Evolutionary conservation across 306 rosid genomes (phyloP).

Genomic region (Morella rubra): DNA sequence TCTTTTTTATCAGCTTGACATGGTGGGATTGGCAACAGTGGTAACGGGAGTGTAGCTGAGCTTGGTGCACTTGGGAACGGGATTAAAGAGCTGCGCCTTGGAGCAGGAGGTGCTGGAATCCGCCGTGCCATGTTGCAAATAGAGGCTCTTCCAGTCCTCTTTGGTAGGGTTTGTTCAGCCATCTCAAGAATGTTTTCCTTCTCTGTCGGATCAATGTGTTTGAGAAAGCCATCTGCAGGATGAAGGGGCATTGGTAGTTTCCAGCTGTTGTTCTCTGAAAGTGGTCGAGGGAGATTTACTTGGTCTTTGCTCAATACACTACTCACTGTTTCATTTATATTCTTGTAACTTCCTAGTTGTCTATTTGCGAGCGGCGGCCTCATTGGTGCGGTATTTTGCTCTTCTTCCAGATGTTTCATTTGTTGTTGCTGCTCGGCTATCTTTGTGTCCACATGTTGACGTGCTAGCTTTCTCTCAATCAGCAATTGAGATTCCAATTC

Average conservation of each 20-base stretch:
- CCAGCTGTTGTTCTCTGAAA: slow-evolving; percentile 53
- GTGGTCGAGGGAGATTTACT: slow-evolving; percentile 48
- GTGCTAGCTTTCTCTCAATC: slow-evolving; percentile 91
- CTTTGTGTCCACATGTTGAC: slow-evolving; percentile 87
- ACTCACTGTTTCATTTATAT: slow-evolving; percentile 41
- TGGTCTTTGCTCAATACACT: slow-evolving; percentile 46
- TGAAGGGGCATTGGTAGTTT: slow-evolving; percentile 48
- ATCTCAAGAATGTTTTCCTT: slow-evolving; percentile 85
- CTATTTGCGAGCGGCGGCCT: slow-evolving; percentile 50
- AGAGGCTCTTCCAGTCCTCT: slow-evolving; percentile 73
- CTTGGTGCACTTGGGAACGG: slow-evolving; percentile 65
- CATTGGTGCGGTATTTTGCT: slow-evolving; percentile 42
- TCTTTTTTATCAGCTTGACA: slow-evolving; percentile 50
- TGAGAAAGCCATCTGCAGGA: slow-evolving; percentile 52
- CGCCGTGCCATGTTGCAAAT: slow-evolving; percentile 60
- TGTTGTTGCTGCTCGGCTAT: slow-evolving; percentile 89
- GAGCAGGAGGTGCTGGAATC: slow-evolving; percentile 44
- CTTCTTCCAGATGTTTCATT: slow-evolving; percentile 60
- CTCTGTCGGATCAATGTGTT: slow-evolving; percentile 58
- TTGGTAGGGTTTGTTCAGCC: slow-evolving; percentile 53
- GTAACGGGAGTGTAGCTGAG: slow-evolving; percentile 47
- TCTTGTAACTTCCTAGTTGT: slow-evolving; percentile 54
- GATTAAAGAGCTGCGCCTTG: slow-evolving; percentile 84
- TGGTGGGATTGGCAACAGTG: slow-evolving; percentile 42
- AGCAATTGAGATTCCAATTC: slow-evolving; percentile 91